Evolutionary conservation across 495 filamentous ascomycete species (phyloP).

Genomic region (Evernia prunastri): DNA sequence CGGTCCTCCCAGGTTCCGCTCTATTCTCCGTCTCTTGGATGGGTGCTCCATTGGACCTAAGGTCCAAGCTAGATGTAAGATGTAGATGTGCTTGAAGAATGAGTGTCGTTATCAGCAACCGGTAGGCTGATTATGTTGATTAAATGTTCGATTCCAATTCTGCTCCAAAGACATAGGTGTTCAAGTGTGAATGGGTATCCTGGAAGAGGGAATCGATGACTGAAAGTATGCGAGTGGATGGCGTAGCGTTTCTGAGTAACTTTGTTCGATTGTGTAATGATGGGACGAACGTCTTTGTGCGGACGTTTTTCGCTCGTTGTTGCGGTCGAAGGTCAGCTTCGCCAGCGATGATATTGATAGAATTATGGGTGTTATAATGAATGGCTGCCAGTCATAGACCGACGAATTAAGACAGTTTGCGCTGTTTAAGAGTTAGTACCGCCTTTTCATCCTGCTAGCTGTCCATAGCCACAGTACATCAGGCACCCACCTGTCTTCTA

Average conservation of each 20-base stretch:
- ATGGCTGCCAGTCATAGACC: slow-evolving; percentile 26
- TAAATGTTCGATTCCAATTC: slow-evolving; percentile 8
- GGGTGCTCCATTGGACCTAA: slow-evolving; percentile 25
- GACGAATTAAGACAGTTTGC: slow-evolving; percentile 19
- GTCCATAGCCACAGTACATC: background rate
- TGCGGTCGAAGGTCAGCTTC: slow-evolving; percentile 27
- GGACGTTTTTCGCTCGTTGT: slow-evolving; percentile 25
- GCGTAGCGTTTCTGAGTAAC: slow-evolving; percentile 9
- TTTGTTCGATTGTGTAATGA: slow-evolving; percentile 11
- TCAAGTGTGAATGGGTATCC: background rate
- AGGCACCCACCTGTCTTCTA: slow-evolving; percentile 14
- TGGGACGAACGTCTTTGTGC: slow-evolving; percentile 23
- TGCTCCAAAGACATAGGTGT: slow-evolving; percentile 13
- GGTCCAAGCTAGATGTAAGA: background rate
- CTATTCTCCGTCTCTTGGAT: slow-evolving; percentile 25
- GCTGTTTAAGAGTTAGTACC: slow-evolving; percentile 16
- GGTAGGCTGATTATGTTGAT: slow-evolving; percentile 6
- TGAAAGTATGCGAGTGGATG: slow-evolving; percentile 8
- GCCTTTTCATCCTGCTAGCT: background rate
- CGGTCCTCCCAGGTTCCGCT: slow-evolving; percentile 9
- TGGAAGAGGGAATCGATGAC: background rate
- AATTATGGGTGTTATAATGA: slow-evolving; percentile 16
- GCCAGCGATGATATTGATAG: slow-evolving; percentile 13
- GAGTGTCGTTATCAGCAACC: slow-evolving; percentile 13
- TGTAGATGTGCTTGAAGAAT: slow-evolving; percentile 7